These are phyloP conservation scores for Mallotus japonicus DNA, from an alignment of 441 rosid species.

Conservation along the genomic window DNA sequence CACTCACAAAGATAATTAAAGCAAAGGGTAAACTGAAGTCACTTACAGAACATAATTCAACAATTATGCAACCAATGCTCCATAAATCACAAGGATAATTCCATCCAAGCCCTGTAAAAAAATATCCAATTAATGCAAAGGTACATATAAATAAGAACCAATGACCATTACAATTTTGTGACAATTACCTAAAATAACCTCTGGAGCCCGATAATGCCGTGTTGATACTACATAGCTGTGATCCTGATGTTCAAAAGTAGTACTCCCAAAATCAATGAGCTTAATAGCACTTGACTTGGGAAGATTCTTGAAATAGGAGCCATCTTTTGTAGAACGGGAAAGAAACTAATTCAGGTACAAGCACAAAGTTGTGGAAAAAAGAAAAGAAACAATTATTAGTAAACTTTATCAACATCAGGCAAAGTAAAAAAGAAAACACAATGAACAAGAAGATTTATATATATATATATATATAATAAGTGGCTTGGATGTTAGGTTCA, in stretches of 20 bases:
- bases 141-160: background rate
- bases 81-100: constrained; percentile 91
- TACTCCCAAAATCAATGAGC: constrained; percentile 96
- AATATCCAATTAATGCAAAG: background rate
- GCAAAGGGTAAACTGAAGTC: constrained; percentile 11
- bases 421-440: background rate
- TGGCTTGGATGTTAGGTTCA: background rate
- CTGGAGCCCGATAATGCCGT: constrained; percentile 93
- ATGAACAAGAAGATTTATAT: background rate
- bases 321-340: constrained; percentile 73
- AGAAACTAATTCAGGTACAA: constrained; percentile 41
- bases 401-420: background rate
- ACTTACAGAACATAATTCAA: constrained; percentile 89
- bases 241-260: constrained; percentile 80
- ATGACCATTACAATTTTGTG: background rate
- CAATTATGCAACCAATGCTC: constrained; percentile 94
- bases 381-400: background rate
- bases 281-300: constrained; percentile 95
- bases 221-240: constrained; percentile 90
- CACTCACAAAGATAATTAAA: background rate
- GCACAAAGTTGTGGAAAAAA: background rate
- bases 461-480: no score
- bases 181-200: constrained; percentile 74
- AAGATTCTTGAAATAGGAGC: constrained; percentile 69
- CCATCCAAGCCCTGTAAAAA: constrained; percentile 81